Evolutionary conservation across 2,329 filamentous ascomycete genomes (phyloP).

Genomic region (Neobulgaria alba): DNA sequence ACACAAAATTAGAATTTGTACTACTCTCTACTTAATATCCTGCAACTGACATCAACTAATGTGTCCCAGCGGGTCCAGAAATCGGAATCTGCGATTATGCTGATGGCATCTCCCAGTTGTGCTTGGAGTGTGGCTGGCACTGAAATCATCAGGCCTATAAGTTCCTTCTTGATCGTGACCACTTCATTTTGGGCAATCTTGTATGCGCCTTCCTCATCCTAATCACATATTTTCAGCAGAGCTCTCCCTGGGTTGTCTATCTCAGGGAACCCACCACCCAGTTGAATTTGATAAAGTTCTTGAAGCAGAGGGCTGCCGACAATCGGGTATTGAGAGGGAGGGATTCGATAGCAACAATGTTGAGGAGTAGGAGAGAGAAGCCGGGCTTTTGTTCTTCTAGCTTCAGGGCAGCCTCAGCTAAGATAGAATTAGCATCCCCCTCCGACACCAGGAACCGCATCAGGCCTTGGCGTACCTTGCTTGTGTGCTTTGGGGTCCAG

Average conservation of each 20-base stretch:
- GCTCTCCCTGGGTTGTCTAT: not conserved
- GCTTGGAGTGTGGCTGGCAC: constrained; percentile 82
- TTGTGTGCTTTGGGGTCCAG: constrained; percentile 81
- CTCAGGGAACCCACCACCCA: constrained; percentile 59
- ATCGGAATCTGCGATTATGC: constrained; percentile 94
- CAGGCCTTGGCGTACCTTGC: constrained; percentile 77
- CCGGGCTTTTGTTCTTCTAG: constrained; percentile 73
- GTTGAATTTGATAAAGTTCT: constrained; percentile 93
- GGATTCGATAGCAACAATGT: constrained; percentile 72
- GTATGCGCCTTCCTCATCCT: constrained; percentile 90
- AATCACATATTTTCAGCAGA: constrained; percentile 14
- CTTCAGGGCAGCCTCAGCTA: constrained; percentile 76
- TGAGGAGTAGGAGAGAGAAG: constrained; percentile 81
- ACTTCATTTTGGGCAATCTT: constrained; percentile 80
- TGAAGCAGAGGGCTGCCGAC: constrained; percentile 87
- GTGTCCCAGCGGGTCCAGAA: constrained; percentile 96
- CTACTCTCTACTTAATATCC: not conserved
- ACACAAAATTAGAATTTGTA: constrained; percentile 10
- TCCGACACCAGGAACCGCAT: too few relatives aligned
- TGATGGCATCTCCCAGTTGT: constrained; percentile 93
- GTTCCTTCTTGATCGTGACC: constrained; percentile 81
- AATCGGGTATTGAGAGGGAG: constrained; percentile 73
- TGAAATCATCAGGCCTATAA: constrained; percentile 93
- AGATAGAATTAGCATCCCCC: too few relatives aligned
- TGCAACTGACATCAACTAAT: constrained; percentile 61